Percentiles rank a stretch among this genome's conserved stretches.
These are phyloP conservation scores for Magnaporthiopsis rhizophila DNA, from an alignment of 2,329 filamentous ascomycete genomes.

Conservation along the genomic window DNA sequence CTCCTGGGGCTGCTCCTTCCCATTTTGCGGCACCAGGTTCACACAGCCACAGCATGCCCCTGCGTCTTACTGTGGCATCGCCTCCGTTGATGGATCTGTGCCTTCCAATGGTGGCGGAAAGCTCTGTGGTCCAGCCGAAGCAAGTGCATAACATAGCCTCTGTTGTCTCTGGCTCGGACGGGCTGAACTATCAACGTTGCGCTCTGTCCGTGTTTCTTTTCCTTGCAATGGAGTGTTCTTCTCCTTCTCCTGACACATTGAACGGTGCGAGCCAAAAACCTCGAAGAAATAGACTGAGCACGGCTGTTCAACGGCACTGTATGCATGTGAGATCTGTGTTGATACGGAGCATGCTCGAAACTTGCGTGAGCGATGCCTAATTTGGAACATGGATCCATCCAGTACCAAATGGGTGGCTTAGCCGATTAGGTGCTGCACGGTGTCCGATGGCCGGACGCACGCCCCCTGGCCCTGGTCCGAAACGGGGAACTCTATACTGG, in stretches of 20 bases:
- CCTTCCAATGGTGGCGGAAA: background rate
- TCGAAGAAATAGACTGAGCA: background rate
- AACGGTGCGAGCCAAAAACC: too few species aligned
- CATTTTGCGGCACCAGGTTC: background rate
- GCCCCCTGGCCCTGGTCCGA: background rate
- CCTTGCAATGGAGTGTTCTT: too few species aligned
- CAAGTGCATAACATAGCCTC: background rate
- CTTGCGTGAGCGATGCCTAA: background rate
- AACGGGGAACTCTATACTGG: background rate
- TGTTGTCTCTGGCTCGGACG: too few species aligned
- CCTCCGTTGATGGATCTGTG: too few species aligned
- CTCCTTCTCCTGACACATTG: too few species aligned
- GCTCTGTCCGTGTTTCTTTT: too few species aligned
- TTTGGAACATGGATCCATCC: background rate
- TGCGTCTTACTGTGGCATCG: background rate
- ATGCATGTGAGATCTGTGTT: background rate
- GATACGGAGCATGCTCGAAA: background rate
- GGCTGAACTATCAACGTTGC: too few species aligned
- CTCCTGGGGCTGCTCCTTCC: background rate
- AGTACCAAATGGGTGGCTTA: background rate
- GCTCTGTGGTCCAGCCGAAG: background rate
- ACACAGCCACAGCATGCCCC: background rate
- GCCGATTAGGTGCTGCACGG: background rate
- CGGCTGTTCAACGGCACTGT: too few species aligned
- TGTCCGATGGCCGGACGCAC: background rate